Evolutionary conservation across 768 basidiomycete genomes (phyloP).

Genomic region (Boletus rufocinnamomeus): DNA sequence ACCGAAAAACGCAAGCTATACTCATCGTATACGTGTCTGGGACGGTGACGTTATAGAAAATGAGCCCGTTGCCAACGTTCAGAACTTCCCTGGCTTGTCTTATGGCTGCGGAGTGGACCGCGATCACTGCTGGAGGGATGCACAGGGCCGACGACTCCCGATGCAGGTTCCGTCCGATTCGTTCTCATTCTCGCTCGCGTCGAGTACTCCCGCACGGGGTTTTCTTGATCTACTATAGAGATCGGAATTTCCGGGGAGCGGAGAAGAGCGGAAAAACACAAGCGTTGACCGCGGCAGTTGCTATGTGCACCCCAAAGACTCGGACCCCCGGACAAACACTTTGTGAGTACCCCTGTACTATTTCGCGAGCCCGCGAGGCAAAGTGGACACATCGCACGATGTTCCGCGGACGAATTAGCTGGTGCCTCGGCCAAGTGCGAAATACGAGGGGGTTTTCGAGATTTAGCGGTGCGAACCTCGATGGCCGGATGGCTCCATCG

Average conservation of each 20-base stretch:
- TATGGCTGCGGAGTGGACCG: not conserved
- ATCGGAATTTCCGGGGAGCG: not conserved
- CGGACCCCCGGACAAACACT: not conserved
- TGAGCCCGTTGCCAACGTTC: not conserved
- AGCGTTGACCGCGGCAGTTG: not conserved
- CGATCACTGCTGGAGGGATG: not conserved
- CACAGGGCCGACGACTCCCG: not conserved
- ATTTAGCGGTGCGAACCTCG: not conserved
- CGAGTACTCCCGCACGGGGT: not conserved
- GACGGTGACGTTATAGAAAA: not conserved
- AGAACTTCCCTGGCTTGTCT: not conserved
- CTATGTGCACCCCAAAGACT: not conserved
- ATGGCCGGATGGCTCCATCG: constrained; percentile 2
- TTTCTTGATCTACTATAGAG: not conserved
- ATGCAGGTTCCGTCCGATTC: not conserved
- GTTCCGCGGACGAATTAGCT: constrained; percentile 3
- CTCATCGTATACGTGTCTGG: not conserved
- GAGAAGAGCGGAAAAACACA: not conserved
- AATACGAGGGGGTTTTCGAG: not conserved
- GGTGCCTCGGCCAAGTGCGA: not conserved
- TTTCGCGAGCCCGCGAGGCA: not conserved
- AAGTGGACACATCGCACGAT: not conserved
- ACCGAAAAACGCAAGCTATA: not conserved
- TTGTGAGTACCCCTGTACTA: not conserved
- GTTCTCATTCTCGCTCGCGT: not conserved